A percentile compares a stretch with the other conserved stretches of the same genome.
Conservation (phyloP, 345 rosid genomes). For the Camelina neglecta region DNA sequence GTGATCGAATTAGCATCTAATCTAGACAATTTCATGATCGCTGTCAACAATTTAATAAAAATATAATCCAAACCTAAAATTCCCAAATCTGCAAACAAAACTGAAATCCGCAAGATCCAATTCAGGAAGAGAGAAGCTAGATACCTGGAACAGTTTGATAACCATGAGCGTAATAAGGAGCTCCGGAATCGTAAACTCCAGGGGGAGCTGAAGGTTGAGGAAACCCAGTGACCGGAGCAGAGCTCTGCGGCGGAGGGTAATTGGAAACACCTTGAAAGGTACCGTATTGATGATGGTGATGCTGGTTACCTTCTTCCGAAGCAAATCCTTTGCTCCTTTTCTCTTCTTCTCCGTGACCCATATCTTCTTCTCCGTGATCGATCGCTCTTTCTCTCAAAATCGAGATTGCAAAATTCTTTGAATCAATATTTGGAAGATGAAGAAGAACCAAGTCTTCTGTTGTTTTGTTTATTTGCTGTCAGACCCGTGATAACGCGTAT, state of each 20-base stretch:
- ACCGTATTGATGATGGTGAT: constrained; percentile 73
- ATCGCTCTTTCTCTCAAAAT: constrained; percentile 5
- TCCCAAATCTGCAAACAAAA: constrained; percentile 15
- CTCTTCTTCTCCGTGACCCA: constrained; percentile 51
- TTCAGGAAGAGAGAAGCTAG: background rate
- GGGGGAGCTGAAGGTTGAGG: constrained; percentile 89
- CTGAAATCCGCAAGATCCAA: background rate
- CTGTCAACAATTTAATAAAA: background rate
- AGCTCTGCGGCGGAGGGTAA: constrained; percentile 68
- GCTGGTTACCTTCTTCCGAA: constrained; percentile 42
- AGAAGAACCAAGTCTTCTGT: background rate
- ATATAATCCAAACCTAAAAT: background rate
- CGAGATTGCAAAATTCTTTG: constrained; percentile 20
- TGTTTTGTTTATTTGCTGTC: constrained; percentile 9
- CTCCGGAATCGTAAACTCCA: constrained; percentile 53
- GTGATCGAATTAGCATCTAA: background rate
- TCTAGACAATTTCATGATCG: background rate
- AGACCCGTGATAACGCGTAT: constrained; percentile 11
- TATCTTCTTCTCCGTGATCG: constrained; percentile 15
- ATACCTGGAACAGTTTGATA: constrained; percentile 79
- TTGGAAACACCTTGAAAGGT: constrained; percentile 96
- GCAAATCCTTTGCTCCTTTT: constrained; percentile 46
- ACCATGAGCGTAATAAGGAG: constrained; percentile 65
- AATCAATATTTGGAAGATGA: background rate
- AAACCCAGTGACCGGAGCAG: constrained; percentile 70